Percentiles rank a stretch among this genome's conserved stretches.
phyloP scores from a whole-genome alignment of 2,329 filamentous ascomycete genomes.

The Penicillium janthinellum region DNA sequence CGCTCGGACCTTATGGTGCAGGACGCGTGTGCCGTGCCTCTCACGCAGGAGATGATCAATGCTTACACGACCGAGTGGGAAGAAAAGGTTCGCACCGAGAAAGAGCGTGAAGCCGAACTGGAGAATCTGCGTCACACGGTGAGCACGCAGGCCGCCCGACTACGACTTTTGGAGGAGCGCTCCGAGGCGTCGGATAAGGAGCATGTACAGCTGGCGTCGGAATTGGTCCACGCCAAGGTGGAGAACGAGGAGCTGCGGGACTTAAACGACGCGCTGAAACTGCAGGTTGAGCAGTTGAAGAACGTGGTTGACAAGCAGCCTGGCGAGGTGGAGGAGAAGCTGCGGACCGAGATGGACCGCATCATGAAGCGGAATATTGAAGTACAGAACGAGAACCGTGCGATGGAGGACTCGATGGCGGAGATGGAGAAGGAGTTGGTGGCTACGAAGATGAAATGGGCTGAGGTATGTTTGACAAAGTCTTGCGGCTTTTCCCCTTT shows the following conservation, averaged over 20 bases:
- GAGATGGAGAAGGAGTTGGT: conserved; percentile 94
- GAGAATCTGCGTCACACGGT: conserved; percentile 71
- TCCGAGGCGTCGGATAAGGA: conserved; percentile 87
- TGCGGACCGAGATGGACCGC: conserved; percentile 83
- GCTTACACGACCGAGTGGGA: conserved; percentile 87
- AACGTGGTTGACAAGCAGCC: conserved; percentile 88
- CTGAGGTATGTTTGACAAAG: conserved; percentile 69
- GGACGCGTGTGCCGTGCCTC: conserved; percentile 85
- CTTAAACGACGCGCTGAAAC: conserved; percentile 82
- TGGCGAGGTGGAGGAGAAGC: conserved; percentile 77
- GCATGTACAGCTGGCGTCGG: conserved; percentile 86
- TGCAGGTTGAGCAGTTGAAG: conserved; percentile 82
- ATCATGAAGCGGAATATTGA: conserved; percentile 91
- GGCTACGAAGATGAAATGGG: conserved; percentile 90
- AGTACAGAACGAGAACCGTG: conserved; percentile 89
- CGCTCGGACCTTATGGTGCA: conserved; percentile 89
- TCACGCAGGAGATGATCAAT: conserved; percentile 80
- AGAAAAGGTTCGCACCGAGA: conserved; percentile 80
- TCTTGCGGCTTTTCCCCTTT: neutral
- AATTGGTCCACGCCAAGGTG: conserved; percentile 88
- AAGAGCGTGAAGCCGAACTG: conserved; percentile 79
- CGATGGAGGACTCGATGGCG: conserved; percentile 82
- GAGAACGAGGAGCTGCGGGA: conserved; percentile 89
- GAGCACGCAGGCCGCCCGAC: conserved; percentile 66
- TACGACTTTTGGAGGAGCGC: conserved; percentile 85